These are phyloP conservation scores for Cicer arietinum DNA, from an alignment of 306 rosid genomes.

Conservation along the genomic window DNA sequence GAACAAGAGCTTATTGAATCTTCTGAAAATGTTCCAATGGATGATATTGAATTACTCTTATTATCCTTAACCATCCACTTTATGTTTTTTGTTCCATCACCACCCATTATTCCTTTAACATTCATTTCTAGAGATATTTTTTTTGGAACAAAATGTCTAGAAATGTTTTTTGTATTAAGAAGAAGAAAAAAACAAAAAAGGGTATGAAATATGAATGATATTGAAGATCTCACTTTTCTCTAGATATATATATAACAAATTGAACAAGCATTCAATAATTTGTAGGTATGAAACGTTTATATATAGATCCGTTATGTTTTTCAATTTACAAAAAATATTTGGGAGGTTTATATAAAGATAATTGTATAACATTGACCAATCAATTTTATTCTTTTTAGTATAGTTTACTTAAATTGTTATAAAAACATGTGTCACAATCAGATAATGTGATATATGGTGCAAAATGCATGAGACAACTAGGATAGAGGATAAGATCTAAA, in stretches of 20 bases:
- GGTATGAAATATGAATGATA: no score
- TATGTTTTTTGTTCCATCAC: slow-evolving; percentile 20
- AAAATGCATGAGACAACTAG: slow-evolving; percentile 49
- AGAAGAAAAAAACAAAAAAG: slow-evolving; percentile 7
- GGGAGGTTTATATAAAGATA: neutral
- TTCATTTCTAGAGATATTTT: slow-evolving; percentile 23
- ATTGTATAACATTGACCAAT: slow-evolving; percentile 46
- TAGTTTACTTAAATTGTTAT: slow-evolving; percentile 28
- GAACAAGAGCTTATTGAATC: slow-evolving; percentile 63
- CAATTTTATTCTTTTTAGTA: slow-evolving; percentile 8
- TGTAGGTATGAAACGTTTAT: no score
- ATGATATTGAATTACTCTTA: slow-evolving; percentile 49
- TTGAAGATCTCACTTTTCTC: no score
- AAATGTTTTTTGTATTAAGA: neutral
- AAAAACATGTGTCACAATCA: slow-evolving; percentile 50
- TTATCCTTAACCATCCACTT: slow-evolving; percentile 53
- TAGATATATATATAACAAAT: no score
- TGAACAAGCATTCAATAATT: no score
- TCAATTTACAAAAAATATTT: neutral
- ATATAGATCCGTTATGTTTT: neutral
- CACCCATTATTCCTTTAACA: slow-evolving; percentile 39
- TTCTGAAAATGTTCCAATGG: slow-evolving; percentile 57
- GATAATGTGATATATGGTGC: slow-evolving; percentile 55
- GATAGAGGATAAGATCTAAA: slow-evolving; percentile 77
- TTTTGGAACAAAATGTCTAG: neutral